Evolutionary conservation across 768 basidiomycete species (phyloP), one percentile per base, ranked within the genome.

Genomic region (Artomyces pyxidatus): DNA sequence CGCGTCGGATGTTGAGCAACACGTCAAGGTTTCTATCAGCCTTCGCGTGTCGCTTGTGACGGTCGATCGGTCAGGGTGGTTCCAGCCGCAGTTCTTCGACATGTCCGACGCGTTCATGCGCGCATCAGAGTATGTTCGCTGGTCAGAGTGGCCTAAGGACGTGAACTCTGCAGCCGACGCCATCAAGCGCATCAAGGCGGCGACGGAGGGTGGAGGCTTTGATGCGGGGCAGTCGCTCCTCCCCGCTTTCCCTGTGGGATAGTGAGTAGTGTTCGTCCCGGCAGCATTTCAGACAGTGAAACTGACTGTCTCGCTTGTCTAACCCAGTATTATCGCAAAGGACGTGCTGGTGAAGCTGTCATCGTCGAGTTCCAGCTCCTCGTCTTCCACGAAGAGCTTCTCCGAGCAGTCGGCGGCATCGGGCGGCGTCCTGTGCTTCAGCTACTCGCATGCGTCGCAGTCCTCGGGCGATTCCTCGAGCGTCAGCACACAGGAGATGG

Each of bases 401-500:
- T 42, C 38, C 21, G 10, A 16, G 5, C 17, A 17, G 16, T 42
- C 52, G 4, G 9, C 26, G 0, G 45, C 55, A 10, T 25, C 52
- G 3, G 49, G 55, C 37, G 55, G 55, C 3, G 44, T 51, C 46
- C 39, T 57, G 6, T 57, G 55, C 39, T 57, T 57, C 38, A 53
- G 51, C 1, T 50, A 40, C 30, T 26, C 40, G 19, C 40, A 21
- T 22, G 40, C 25, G 16, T 26, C 40, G 41, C 52, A 5, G 47
- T 50, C 45, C 50, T 19, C 17, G 43, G 51, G 2, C 28, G 19
- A 5, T 19, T 37, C 12, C 19, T 25, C 9, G 3, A 39, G 16
- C 50, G 51, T 42, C 52, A 39, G 37, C 54, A 55, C 47, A 21
- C 41, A 27, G 16, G 30, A 10, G 51, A 39, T 21, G 37, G 30